Evolutionary conservation across 768 basidiomycete genomes (phyloP), one percentile per base, ranked within the genome.

Genomic region (Sutorius australiensis): DNA sequence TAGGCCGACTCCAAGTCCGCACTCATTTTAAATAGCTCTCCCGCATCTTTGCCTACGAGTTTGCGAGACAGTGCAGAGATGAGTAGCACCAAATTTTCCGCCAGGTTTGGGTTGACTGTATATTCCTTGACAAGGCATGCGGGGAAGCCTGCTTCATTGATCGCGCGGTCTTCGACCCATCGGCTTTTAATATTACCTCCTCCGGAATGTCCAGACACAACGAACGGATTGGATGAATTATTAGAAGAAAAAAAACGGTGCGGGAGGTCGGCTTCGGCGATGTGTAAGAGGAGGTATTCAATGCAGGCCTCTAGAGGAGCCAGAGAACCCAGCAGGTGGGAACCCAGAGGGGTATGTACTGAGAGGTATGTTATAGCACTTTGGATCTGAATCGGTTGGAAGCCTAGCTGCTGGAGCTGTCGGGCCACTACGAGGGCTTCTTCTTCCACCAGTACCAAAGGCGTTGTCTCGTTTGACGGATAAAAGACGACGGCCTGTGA

Each of bases 211-310:
- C 76, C 74, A 4, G 84, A 80, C 13, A 81, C 81, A 54, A 91
- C 69, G 65, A 91, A 89, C 1, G 88, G 73, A 59, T 82, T 78
- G 0, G 86, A 88, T 3, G 86, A 81, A 59, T 84, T 86, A n/a
- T 69, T 68, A 10, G 75, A 65, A 5, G 86, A 81, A 14, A 89
- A 68, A 66, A 92, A 91, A 27, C 80, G 79, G 46, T 75, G 64
- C 0, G 95, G 95, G 5, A 97, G 78, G 60, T 95, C 93, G 52
- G 89, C 86, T 72, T 98, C 94, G 0, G 93, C 88, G 6, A 89
- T 65, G 60, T 90, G 82, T 19, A 95, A 76, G 41, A 95, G 77
- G 3, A 97, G 77, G 71, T 91, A 92, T 59, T 93, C 89, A 41
- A 94, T 85, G 47, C 83, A 83, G 0, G 92, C 89, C 64, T 92